Evolutionary conservation across 352 stramenopile genomes (phyloP).

Genomic region (Globisporangium perplexum): DNA sequence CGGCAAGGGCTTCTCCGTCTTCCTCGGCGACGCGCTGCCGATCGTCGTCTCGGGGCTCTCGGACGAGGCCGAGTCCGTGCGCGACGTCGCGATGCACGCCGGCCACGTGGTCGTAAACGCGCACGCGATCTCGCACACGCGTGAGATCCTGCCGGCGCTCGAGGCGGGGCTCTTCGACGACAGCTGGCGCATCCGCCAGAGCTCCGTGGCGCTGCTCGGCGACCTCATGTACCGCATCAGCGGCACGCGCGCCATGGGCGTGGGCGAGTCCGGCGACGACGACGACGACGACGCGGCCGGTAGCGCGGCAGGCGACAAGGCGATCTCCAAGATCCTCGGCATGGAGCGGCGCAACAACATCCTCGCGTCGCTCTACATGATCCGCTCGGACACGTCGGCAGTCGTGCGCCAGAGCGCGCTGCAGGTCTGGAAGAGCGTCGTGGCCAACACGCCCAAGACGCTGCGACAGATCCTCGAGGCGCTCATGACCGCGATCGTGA

Average conservation of each 20-base stretch:
- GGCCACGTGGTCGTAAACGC: conserved; percentile 97
- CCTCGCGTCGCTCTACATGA: conserved; percentile 97
- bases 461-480: conserved; percentile 97
- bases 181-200: conserved; percentile 98
- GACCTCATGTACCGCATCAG: conserved; percentile 97
- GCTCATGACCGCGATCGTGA: conserved; percentile 96
- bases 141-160: conserved; percentile 96
- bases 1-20: conserved; percentile 89
- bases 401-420: conserved; percentile 96
- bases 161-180: conserved; percentile 96
- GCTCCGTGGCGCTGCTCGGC: conserved; percentile 95
- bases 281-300: conserved; percentile 81
- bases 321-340: conserved; percentile 91
- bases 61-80: conserved; percentile 97
- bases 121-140: conserved; percentile 94
- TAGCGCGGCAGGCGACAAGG: conserved; percentile 75
- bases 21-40: conserved; percentile 94
- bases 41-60: conserved; percentile 97
- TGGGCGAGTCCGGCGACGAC: conserved; percentile 72
- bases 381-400: conserved; percentile 94
- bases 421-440: conserved; percentile 99
- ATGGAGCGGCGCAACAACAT: conserved; percentile 93
- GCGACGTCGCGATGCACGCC: conserved; percentile 96
- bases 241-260: conserved; percentile 90
- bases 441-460: conserved; percentile 96